Conservation (phyloP, 768 basidiomycete genomes). For the Kwoniella mangroviensis region DNA sequence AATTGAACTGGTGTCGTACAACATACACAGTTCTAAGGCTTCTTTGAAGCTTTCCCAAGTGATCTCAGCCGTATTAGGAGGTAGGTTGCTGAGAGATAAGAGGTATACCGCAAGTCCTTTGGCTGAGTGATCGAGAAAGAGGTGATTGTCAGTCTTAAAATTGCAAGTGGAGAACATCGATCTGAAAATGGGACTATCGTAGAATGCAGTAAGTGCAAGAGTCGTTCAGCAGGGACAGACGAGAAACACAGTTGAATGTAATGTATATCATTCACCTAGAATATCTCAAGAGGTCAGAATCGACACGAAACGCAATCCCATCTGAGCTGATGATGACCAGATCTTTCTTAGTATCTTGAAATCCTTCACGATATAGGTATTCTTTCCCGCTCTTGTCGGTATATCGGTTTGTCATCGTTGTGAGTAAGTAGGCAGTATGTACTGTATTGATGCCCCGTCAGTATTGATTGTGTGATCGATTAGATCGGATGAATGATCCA, state of each 20-base stretch:
- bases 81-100: neutral
- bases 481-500: too few relatives aligned
- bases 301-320: neutral
- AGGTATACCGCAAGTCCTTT: neutral
- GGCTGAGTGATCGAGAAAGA: neutral
- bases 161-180: conserved; percentile 5
- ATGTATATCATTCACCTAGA: neutral
- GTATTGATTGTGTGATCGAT: too few relatives aligned
- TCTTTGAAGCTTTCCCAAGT: neutral
- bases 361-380: neutral
- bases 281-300: neutral
- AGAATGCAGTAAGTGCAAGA: neutral
- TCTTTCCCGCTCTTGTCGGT: neutral
- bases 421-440: neutral
- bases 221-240: neutral
- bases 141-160: neutral
- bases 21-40: neutral
- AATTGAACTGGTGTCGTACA: neutral
- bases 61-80: neutral
- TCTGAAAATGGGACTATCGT: neutral
- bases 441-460: neutral
- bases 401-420: neutral
- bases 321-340: conserved; percentile 5
- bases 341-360: neutral
- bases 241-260: neutral